Conservation (phyloP, 495 filamentous ascomycete species). For the Copromyces sp. region DNA sequence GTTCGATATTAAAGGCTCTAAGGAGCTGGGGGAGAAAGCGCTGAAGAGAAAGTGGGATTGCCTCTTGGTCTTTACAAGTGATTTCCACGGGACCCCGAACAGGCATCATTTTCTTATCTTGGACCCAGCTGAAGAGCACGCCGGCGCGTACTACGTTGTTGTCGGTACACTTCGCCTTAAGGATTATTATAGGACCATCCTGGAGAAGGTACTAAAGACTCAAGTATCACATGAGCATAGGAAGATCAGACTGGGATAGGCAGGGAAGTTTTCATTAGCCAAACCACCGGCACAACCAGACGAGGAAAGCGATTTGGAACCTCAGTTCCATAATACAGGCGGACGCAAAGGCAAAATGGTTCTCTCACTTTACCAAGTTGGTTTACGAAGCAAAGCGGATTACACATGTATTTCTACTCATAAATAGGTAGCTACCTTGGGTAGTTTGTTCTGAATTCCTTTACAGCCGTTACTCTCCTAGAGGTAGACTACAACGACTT, state of each 20-base stretch:
- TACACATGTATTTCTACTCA: too few species aligned
- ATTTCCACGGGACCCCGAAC: too few species aligned
- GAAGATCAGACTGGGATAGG: background rate
- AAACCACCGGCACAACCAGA: too few species aligned
- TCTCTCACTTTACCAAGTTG: too few species aligned
- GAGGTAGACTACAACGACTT: too few species aligned
- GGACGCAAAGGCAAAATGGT: background rate
- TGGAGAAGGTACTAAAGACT: background rate
- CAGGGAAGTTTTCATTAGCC: too few species aligned
- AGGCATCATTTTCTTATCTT: background rate
- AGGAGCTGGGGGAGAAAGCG: rapidly evolving
- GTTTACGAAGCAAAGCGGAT: too few species aligned
- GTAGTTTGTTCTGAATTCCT: too few species aligned
- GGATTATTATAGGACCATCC: background rate
- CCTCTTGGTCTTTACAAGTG: background rate
- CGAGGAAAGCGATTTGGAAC: too few species aligned
- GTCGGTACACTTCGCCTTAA: background rate
- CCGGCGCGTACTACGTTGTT: background rate
- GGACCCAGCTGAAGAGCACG: background rate
- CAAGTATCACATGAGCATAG: rapidly evolving
- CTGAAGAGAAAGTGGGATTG: background rate
- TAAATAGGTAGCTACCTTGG: too few species aligned
- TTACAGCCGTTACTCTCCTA: too few species aligned
- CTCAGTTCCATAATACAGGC: too few species aligned
- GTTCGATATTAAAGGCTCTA: background rate